These are phyloP conservation scores for Thelephora ganbajun DNA, from an alignment of 768 basidiomycete genomes.

Conservation along the genomic window DNA sequence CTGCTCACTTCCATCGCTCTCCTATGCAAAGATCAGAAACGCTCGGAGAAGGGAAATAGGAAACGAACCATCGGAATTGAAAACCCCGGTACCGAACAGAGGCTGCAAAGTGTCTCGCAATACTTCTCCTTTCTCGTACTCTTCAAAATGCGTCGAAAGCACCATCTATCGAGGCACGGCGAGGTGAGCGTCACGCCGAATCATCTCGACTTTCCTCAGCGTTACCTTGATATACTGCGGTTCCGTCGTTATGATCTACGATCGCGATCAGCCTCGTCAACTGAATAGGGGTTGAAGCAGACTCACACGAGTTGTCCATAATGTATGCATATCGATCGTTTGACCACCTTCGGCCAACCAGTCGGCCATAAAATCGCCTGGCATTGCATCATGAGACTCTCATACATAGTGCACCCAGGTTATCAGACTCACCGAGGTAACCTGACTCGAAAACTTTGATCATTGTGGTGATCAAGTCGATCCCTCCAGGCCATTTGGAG, in stretches of 20 bases:
- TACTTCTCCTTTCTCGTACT: slow-evolving; percentile 26
- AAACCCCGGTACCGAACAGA: slow-evolving; percentile 38
- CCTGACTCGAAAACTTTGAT: neutral
- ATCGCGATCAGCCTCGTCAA: no score
- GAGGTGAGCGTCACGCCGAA: neutral
- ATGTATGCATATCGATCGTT: neutral
- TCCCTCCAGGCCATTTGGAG: neutral
- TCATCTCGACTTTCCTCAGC: neutral
- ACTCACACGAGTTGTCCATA: neutral
- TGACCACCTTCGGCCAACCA: neutral
- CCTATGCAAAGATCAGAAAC: slow-evolving; percentile 5
- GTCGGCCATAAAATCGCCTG: neutral
- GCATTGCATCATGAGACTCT: neutral
- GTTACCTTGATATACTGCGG: neutral
- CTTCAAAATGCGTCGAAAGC: slow-evolving; percentile 28
- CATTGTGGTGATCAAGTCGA: neutral
- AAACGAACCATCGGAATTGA: slow-evolving; percentile 35
- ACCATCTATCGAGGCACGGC: slow-evolving; percentile 17
- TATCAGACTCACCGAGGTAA: neutral
- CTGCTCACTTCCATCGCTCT: slow-evolving; percentile 16
- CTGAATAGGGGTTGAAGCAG: no score
- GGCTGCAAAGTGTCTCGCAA: slow-evolving; percentile 18
- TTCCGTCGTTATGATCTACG: neutral
- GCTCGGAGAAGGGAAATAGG: neutral
- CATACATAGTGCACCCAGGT: neutral